phyloP scores from a whole-genome alignment of 352 stramenopile species.

The Pythium aristosporum region DNA sequence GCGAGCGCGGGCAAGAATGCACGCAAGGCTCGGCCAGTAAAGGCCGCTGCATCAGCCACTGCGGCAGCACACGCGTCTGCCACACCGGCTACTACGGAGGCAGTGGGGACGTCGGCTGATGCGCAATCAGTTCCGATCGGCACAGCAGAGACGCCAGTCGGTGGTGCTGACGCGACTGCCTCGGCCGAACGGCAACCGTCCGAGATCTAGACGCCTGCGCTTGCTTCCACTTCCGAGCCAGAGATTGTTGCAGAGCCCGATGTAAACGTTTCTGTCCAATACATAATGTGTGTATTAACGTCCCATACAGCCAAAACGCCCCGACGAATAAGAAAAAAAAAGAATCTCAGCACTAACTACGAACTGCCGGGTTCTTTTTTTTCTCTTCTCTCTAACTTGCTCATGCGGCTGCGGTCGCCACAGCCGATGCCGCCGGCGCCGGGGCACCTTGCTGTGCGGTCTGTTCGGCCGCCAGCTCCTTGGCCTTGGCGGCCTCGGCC shows the following conservation, averaged over 20 bases:
- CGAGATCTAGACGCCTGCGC: background rate
- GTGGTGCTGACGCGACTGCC: background rate
- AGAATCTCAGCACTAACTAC: no score
- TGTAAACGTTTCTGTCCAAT: background rate
- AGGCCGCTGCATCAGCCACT: background rate
- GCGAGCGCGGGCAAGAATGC: background rate
- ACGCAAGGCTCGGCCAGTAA: background rate
- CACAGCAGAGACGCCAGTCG: background rate
- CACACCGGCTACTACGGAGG: background rate
- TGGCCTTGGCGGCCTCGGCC: conserved; percentile 10
- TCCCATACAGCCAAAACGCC: background rate
- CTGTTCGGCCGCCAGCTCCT: conserved; percentile 5
- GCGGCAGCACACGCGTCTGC: background rate
- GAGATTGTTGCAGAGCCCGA: background rate
- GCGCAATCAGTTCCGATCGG: background rate
- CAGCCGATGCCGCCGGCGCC: no score
- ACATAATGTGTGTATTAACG: conserved; percentile 1
- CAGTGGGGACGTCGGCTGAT: background rate
- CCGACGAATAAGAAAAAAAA: no score
- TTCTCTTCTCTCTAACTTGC: background rate
- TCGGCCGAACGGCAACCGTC: background rate
- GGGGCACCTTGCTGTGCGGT: background rate
- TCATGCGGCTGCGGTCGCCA: background rate
- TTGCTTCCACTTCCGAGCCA: background rate
- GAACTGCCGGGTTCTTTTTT: no score